Percentiles rank a stretch among this genome's conserved stretches.
Conservation (phyloP, 1,284 basidiomycete genomes). For the Tilletia indica region DNA sequence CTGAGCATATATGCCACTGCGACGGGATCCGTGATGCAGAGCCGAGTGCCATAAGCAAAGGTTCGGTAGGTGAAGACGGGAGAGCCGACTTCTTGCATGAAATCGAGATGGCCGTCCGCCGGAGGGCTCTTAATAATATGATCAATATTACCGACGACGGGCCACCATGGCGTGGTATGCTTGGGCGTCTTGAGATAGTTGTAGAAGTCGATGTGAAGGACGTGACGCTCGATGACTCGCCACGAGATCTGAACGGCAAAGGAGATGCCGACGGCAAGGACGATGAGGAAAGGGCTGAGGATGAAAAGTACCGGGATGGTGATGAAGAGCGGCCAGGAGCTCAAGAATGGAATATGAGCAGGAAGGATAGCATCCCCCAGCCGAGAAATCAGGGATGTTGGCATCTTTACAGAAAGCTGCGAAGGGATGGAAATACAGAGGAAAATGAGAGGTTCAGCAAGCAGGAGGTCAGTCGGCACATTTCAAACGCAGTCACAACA, state of each 20-base stretch:
- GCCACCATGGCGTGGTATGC: conserved; percentile 15
- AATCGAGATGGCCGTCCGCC: conserved; percentile 13
- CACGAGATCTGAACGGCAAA: not conserved
- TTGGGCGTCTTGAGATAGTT: not conserved
- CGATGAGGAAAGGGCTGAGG: not conserved
- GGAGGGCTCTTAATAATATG: not conserved
- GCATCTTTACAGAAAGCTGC: too few species aligned
- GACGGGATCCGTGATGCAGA: conserved; percentile 44
- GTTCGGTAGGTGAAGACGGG: conserved; percentile 27
- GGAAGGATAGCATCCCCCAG: too few species aligned
- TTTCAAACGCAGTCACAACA: too few species aligned
- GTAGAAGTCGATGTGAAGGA: conserved; percentile 13
- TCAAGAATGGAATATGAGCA: too few species aligned
- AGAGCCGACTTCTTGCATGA: conserved; percentile 7
- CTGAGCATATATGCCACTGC: conserved; percentile 45
- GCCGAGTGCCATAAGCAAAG: conserved; percentile 39
- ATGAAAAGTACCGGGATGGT: not conserved
- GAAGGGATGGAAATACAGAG: too few species aligned
- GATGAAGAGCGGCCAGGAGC: too few species aligned
- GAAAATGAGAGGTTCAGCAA: too few species aligned
- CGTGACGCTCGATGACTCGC: conserved; percentile 8
- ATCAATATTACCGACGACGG: conserved; percentile 14
- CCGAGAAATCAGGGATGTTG: too few species aligned
- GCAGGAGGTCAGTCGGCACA: too few species aligned
- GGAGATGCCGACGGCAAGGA: not conserved